Evolutionary conservation across 2,329 filamentous ascomycete species (phyloP), one percentile per base, ranked within the genome.

Genomic region (Colletotrichum viniferum): DNA sequence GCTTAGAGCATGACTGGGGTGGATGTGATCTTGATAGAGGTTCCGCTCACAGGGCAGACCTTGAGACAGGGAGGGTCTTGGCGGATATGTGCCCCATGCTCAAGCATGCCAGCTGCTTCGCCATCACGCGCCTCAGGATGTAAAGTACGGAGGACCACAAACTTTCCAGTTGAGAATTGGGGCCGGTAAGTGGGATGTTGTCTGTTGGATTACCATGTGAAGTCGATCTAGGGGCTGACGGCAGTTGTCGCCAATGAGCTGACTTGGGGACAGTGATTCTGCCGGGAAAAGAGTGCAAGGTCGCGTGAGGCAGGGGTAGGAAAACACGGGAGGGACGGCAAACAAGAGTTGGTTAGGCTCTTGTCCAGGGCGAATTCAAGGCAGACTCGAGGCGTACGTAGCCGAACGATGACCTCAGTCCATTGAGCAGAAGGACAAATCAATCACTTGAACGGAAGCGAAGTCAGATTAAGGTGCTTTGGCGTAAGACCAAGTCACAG

Each of bases 391-490:
- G 32, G 30, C 30, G 34, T 32, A 21, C 55, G 18, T 34, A 34
- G 32, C 26, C 63, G n/a, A 16, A 43, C 43, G 13, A 75, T 75
- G 73, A 69, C 58, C 64, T 73, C 69, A 69, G 34, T 38, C 48
- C 28, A 64, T 38, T 4, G 36, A 28, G 4, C 10, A 36, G 58
- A 9, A 62, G n/a, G 26, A 16, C 9, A 14, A 64, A 30, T 21
- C 38, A 18, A 2, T n/a, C n/a, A 52, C 12, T 28, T 69, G 48
- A 18, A 52, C n/a, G 60, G 28, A 32, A n/a, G 21, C n/a, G 67
- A 76, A 32, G 73, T 73, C 64, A 30, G 64, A 68, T 64, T 73
- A 68, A 69, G 56, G 73, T 43, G 30, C 32, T 34, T 63, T 55
- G 36, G 21, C 30, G 21, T 18, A 18, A 60, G 34, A 63, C 58